Base-by-base conservation (phyloP, 768 basidiomycete genomes). In the Chiua virens region DNA sequence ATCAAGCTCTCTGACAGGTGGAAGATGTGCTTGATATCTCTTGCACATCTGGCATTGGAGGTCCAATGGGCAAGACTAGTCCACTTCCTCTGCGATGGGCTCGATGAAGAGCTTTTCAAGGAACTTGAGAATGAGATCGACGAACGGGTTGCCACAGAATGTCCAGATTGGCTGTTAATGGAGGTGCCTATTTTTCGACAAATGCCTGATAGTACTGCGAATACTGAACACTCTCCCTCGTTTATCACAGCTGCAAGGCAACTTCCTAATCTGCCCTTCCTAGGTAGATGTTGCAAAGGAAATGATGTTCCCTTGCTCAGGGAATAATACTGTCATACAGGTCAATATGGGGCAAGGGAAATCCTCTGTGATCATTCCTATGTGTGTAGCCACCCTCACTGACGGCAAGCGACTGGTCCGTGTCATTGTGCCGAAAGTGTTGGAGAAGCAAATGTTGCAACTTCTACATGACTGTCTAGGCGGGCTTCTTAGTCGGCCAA, bases 361-460 rank as follows among this genome's bases (percentile, higher is more conserved):
- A 28, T 42, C 42, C 5, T 42, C 42, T 4, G 27, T 42, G n/a
- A 28, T 42, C 8, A 14, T 73, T 67, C 51, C 4, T 11, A 3
- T 69, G 61, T 47, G 74, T 11, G 3, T 1, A 71, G 68, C 48
- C 3, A 22, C 1, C 69, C 64, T 49, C 73, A 73, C 43, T 9
- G 20, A 8, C 17, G 37, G 61, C 9, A 47, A 46, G 8, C 17
- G 61, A 47, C 63, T 69, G 75, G 61, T 18, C 5, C 0, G 76
- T 76, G 18, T 8, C 20, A 64, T 83, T 5, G 74, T 78, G 20
- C 67, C 79, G 18, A 81, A 80, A 47, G 64, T 78, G 0, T 67
- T 81, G 30, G 63, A 68, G 0, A 60, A 57, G 1, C 77, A 79
- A 47, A 82, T 78, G 75, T 79, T 82, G 53, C 71, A 75, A 10